Evolutionary conservation across 2,329 filamentous ascomycete genomes (phyloP).

Genomic region (Fusarium annulatum): DNA sequence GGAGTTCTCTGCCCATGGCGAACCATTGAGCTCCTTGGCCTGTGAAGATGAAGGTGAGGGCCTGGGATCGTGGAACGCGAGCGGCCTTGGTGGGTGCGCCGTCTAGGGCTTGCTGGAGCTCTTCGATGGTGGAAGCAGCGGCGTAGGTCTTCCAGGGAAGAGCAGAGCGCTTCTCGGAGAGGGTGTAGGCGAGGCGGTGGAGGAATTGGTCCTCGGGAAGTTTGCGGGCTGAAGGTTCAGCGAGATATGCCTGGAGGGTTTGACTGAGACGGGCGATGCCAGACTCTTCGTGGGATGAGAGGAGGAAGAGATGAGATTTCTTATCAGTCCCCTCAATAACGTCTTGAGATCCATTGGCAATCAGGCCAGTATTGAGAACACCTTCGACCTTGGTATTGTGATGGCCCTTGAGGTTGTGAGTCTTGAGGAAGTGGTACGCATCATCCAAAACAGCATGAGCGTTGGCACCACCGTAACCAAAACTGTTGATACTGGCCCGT

Average conservation of each 20-base stretch:
- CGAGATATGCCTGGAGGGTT: neutral
- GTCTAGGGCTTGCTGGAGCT: neutral
- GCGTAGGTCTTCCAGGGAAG: neutral
- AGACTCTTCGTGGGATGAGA: neutral
- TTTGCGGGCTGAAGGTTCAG: neutral
- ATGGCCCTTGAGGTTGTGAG: neutral
- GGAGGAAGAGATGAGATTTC: neutral
- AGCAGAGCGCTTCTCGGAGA: neutral
- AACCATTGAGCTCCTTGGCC: slow-evolving; percentile 5
- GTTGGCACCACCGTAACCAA: neutral
- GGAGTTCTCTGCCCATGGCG: neutral
- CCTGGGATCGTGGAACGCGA: neutral
- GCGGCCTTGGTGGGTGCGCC: neutral
- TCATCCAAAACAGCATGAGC: neutral
- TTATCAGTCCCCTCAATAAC: rapidly evolving
- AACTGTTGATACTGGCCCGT: neutral
- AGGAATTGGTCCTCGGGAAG: neutral
- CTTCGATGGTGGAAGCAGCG: neutral
- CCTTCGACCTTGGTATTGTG: neutral
- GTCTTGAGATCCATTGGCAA: neutral
- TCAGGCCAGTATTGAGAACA: rapidly evolving
- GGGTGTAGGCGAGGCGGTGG: neutral
- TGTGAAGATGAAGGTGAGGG: neutral
- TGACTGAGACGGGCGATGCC: neutral
- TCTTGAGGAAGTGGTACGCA: neutral